A percentile compares a stretch with the other conserved stretches of the same genome.
These are phyloP conservation scores for Ganoderma lingzhi DNA, from an alignment of 1,284 basidiomycete genomes.

Conservation along the genomic window DNA sequence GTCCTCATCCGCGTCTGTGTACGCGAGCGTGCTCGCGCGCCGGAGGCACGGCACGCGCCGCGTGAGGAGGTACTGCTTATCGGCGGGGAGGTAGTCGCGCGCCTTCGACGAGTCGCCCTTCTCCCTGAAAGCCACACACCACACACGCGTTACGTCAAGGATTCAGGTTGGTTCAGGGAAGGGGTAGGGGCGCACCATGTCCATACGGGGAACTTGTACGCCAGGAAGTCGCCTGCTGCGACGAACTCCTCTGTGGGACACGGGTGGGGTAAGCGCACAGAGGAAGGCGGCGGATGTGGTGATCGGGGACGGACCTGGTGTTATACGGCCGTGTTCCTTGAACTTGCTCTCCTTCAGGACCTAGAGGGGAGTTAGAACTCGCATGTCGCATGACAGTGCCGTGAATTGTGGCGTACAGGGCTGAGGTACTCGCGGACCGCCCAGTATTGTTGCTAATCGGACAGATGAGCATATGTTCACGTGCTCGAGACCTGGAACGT, in stretches of 20 bases:
- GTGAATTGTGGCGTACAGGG: slow-evolving; percentile 65
- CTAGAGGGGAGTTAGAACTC: slow-evolving; percentile 50
- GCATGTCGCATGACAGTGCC: slow-evolving; percentile 25
- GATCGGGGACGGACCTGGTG: slow-evolving; percentile 76
- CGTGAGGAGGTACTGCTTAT: slow-evolving; percentile 97
- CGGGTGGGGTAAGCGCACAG: slow-evolving; percentile 33
- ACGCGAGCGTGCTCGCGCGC: slow-evolving; percentile 90
- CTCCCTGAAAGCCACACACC: slow-evolving; percentile 65
- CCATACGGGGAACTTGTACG: slow-evolving; percentile 97
- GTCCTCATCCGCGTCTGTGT: slow-evolving; percentile 95
- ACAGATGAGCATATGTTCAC: slow-evolving; percentile 1
- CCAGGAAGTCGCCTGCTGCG: slow-evolving; percentile 92
- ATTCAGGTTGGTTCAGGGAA: neutral
- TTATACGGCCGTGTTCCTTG: slow-evolving; percentile 97
- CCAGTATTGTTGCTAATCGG: slow-evolving; percentile 87
- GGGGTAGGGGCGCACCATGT: slow-evolving; percentile 70
- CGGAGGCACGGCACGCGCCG: slow-evolving; percentile 93
- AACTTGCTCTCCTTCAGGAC: slow-evolving; percentile 98
- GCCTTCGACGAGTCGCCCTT: slow-evolving; percentile 85
- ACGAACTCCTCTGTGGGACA: slow-evolving; percentile 87
- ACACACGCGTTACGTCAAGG: slow-evolving; percentile 12
- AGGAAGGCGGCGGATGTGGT: slow-evolving; percentile 9
- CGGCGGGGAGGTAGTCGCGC: slow-evolving; percentile 90
- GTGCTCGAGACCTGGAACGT: slow-evolving; percentile 25
- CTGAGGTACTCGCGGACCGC: slow-evolving; percentile 96